Conservation (phyloP, 305 asterid species). For the Rubia peregrina region DNA sequence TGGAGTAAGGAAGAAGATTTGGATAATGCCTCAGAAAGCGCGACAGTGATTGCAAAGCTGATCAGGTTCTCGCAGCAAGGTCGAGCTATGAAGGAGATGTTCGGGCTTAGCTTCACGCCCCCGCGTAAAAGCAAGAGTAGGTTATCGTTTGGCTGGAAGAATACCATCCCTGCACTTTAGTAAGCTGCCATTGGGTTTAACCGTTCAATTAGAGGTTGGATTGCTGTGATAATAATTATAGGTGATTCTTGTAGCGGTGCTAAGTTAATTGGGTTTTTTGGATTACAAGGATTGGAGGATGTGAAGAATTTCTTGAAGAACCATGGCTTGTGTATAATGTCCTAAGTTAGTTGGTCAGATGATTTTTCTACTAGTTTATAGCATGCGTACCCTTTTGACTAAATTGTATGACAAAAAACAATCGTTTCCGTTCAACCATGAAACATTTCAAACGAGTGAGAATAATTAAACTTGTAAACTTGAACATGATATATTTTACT, state of each 20-base stretch:
- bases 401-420: too few relatives aligned
- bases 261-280: background rate
- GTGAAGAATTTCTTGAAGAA: background rate
- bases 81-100: conserved; percentile 75
- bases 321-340: background rate
- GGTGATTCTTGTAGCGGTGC: background rate
- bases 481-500: too few relatives aligned
- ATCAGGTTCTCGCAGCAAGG: conserved; percentile 73
- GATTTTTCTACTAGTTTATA: too few relatives aligned
- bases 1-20: conserved; percentile 46
- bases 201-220: too few relatives aligned
- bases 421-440: too few relatives aligned
- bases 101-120: conserved; percentile 95
- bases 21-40: conserved; percentile 53
- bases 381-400: too few relatives aligned
- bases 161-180: conserved; percentile 47
- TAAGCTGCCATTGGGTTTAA: conserved; percentile 22
- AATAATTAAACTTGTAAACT: too few relatives aligned
- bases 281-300: background rate
- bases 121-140: conserved; percentile 36
- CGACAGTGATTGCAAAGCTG: conserved; percentile 71
- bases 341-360: too few relatives aligned
- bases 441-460: too few relatives aligned
- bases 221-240: background rate
- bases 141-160: conserved; percentile 83